Evolutionary conservation across 1,284 basidiomycete genomes (phyloP), one percentile per base, ranked within the genome.

Genomic region (Malassezia brasiliensis): DNA sequence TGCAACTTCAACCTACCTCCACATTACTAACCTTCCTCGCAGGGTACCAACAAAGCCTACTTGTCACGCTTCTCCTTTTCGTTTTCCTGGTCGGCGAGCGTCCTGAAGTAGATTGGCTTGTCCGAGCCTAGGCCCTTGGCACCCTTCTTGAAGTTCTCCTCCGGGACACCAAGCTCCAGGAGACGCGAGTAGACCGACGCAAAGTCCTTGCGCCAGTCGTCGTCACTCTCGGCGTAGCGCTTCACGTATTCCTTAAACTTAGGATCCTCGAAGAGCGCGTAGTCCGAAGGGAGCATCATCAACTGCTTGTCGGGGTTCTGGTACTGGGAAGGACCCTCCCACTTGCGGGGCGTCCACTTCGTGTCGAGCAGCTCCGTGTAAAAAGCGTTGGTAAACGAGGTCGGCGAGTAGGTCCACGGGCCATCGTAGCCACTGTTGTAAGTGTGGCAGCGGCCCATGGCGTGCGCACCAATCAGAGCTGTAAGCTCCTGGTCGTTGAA

Each of bases 271-370:
- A 64, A 56, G 12, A 68, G 50, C 12, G 68, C 61, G 59, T 69
- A 66, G 57, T 73, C 68, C 49, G 69, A 62, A 50, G 66, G 67
- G 42, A 72, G 65, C 91, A 96, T 96, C 91, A 98, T 96, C 47
- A 98, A 79, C 36, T 82, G 78, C 68, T 64, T 82, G 45, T 90
- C 90, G 77, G 83, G 85, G 79, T 96, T 90, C 77, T 88, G 83
- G 60, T 86, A 85, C 79, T 98, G 93, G 78, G 89, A 90, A 37
- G 90, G 90, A 42, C 90, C 91, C 61, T 79, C 79, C 88, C 88
- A 91, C 77, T 86, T 81, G 83, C 78, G 72, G 15, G 77, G 76
- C 31, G 75, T 69, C 80, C 80, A 81, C 60, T 79, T 77, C 52
- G 73, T 64, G 53, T 77, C 76, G 32, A 77, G 75, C 45, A 79